phyloP scores from a whole-genome alignment of 2,329 filamentous ascomycete genomes.

The Alternaria burnsii region DNA sequence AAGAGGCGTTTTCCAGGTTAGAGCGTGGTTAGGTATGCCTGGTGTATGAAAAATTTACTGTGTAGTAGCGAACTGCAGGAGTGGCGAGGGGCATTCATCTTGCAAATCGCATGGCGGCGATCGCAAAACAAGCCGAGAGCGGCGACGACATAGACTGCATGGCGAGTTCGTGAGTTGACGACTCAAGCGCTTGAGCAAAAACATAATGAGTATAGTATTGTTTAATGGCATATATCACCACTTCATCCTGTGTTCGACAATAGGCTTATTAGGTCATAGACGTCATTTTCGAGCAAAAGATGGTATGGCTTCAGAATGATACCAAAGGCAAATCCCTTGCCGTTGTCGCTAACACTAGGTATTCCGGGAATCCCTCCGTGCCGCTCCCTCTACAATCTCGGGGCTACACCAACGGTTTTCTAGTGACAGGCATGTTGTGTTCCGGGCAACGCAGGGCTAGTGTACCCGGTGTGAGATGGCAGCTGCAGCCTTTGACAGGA shows the following conservation, averaged over 20 bases:
- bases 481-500: not conserved
- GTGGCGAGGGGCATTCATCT: not conserved
- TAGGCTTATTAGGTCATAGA: not conserved
- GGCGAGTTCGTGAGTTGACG: slow-evolving; percentile 3
- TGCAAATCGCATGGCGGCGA: not conserved
- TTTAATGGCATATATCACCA: slow-evolving; percentile 11
- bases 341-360: not conserved
- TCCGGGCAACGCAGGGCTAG: not conserved
- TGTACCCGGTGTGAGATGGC: not conserved
- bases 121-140: not conserved
- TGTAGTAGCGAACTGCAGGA: not conserved
- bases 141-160: not conserved
- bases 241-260: not conserved
- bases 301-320: not conserved
- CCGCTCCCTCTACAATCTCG: not conserved
- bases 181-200: slow-evolving; percentile 4
- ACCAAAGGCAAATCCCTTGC: not conserved
- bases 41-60: slow-evolving; percentile 44
- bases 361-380: slow-evolving; percentile 1
- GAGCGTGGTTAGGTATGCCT: slow-evolving; percentile 58
- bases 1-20: slow-evolving; percentile 53
- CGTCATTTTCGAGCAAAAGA: not conserved
- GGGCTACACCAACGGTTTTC: not conserved
- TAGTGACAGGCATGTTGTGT: slow-evolving; percentile 3
- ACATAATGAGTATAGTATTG: slow-evolving; percentile 6